A percentile compares a stretch with the other conserved stretches of the same genome.
phyloP scores from a whole-genome alignment of 768 basidiomycete species.

The Macrolepiota dolichaula region DNA sequence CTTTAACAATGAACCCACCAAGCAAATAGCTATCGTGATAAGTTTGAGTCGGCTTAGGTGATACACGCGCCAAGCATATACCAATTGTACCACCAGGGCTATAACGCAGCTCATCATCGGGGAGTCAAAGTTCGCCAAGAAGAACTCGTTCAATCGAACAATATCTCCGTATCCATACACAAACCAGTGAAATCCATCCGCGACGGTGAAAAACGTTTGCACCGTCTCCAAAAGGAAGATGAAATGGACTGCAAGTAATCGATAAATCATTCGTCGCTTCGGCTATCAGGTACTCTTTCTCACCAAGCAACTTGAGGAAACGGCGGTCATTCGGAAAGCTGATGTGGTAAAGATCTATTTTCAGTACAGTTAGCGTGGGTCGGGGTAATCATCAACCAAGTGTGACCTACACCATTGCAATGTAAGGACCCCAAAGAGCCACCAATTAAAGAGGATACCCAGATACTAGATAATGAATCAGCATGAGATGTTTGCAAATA shows the following conservation, averaged over 20 bases:
- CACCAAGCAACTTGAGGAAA: slow-evolving; percentile 2
- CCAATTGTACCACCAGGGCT: neutral
- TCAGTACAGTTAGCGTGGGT: neutral
- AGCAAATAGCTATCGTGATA: neutral
- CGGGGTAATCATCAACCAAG: neutral
- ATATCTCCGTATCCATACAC: slow-evolving; percentile 7
- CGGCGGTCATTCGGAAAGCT: slow-evolving; percentile 4
- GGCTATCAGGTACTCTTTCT: neutral
- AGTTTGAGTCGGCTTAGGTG: neutral
- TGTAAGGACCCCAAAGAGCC: slow-evolving; percentile 6
- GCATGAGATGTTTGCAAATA: too few relatives aligned
- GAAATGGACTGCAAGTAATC: neutral
- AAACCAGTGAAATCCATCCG: slow-evolving; percentile 12
- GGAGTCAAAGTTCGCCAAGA: neutral
- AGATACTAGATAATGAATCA: neutral
- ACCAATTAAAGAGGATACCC: slow-evolving; percentile 10
- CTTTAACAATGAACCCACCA: neutral
- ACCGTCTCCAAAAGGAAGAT: slow-evolving; percentile 6
- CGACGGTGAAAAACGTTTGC: slow-evolving; percentile 1
- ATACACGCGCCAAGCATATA: slow-evolving; percentile 8
- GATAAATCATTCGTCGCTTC: neutral
- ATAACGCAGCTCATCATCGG: neutral
- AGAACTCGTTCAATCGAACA: neutral
- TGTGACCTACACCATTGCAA: slow-evolving; percentile 2
- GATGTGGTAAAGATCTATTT: slow-evolving; percentile 4